phyloP scores from a whole-genome alignment of 148 eudicot genomes.

The Nyssa sinensis region DNA sequence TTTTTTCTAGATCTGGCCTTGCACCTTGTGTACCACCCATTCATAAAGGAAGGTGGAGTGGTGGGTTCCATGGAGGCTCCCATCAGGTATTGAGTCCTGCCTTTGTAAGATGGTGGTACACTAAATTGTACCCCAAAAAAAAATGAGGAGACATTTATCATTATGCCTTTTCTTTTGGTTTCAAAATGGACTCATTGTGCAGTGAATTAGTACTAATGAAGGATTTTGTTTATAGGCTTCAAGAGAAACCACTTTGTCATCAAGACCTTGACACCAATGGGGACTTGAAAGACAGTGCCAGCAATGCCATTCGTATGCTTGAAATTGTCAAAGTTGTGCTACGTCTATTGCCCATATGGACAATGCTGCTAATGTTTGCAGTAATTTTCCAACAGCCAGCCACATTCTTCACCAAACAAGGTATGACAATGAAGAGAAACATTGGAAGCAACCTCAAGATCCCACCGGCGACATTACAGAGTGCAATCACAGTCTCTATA shows the following conservation, averaged over 20 bases:
- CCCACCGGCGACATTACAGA: constrained; percentile 86
- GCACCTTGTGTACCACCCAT: no score
- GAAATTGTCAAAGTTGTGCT: constrained; percentile 49
- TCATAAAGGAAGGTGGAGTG: no score
- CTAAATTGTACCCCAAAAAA: no score
- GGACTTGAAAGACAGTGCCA: constrained; percentile 12
- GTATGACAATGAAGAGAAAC: constrained; percentile 80
- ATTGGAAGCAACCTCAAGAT: constrained; percentile 66
- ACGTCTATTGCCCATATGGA: constrained; percentile 77
- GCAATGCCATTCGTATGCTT: constrained; percentile 15
- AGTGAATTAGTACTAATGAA: neutral
- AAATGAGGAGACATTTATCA: no score
- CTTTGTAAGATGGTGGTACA: no score
- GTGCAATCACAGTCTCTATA: constrained; percentile 63
- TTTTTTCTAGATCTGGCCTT: no score
- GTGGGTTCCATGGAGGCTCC: no score
- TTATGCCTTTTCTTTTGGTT: neutral
- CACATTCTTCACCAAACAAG: constrained; percentile 95
- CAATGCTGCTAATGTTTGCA: constrained; percentile 74
- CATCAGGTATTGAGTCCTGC: no score
- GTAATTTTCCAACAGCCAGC: constrained; percentile 92
- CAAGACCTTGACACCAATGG: constrained; percentile 31
- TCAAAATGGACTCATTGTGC: neutral
- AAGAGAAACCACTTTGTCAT: constrained; percentile 43
- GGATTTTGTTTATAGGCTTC: constrained; percentile 37